These are phyloP conservation scores for Penicillium sp. DNA, from an alignment of 2,329 filamentous ascomycete species.

Conservation along the genomic window DNA sequence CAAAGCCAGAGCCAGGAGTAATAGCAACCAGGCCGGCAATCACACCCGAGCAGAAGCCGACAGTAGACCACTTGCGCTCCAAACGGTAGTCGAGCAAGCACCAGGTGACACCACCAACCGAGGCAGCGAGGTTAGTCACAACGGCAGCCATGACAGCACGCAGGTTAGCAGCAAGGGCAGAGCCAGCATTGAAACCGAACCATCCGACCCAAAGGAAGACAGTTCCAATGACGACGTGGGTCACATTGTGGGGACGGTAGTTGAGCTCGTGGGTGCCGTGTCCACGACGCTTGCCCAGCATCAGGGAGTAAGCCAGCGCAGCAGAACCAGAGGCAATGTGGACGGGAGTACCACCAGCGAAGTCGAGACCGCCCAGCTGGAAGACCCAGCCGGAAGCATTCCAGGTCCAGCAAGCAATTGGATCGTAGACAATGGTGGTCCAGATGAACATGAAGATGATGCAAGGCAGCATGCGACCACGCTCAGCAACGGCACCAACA, in stretches of 20 bases:
- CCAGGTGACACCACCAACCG: constrained; percentile 85
- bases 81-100: constrained; percentile 86
- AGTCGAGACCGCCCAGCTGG: constrained; percentile 80
- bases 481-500: constrained; percentile 81
- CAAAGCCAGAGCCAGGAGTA: constrained; percentile 83
- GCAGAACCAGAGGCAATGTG: constrained; percentile 84
- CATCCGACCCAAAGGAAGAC: constrained; percentile 95
- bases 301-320: constrained; percentile 86
- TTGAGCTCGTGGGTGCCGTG: constrained; percentile 87
- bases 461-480: constrained; percentile 84
- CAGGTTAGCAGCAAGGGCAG: constrained; percentile 77
- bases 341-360: constrained; percentile 87
- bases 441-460: constrained; percentile 93
- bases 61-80: constrained; percentile 88
- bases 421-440: constrained; percentile 87
- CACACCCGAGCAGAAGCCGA: constrained; percentile 90
- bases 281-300: constrained; percentile 82
- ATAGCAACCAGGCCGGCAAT: constrained; percentile 86
- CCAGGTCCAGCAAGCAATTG: constrained; percentile 95
- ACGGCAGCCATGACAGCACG: constrained; percentile 84
- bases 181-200: constrained; percentile 94
- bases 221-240: constrained; percentile 87
- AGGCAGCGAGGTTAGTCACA: constrained; percentile 83
- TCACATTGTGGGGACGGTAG: constrained; percentile 90
- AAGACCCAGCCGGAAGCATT: constrained; percentile 80